Evolutionary conservation across 805 yeast species (phyloP).

Genomic region (Lachancea dasiensis): DNA sequence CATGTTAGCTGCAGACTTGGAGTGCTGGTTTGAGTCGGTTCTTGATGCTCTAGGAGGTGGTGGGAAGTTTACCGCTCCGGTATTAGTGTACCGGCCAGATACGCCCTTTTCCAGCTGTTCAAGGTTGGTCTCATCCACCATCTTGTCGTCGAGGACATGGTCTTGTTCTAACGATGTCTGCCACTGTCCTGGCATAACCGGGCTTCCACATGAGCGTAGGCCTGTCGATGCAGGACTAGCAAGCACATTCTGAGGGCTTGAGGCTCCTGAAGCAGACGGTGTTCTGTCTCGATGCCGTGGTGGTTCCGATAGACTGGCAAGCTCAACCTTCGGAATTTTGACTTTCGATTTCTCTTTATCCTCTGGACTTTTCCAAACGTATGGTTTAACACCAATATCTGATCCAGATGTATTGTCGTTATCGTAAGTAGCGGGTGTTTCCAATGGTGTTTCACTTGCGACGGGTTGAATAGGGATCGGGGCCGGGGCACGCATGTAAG

Average conservation of each 20-base stretch:
- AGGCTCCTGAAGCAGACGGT: neutral
- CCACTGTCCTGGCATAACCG: too few species aligned
- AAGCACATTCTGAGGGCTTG: constrained; percentile 1
- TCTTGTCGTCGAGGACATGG: too few species aligned
- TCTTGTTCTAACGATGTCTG: too few species aligned
- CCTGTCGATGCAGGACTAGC: neutral
- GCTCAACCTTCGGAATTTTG: constrained; percentile 16
- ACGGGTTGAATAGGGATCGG: constrained; percentile 4
- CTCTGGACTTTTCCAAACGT: constrained; percentile 10
- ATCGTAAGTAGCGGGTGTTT: neutral
- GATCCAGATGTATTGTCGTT: neutral
- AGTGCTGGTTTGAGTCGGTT: neutral
- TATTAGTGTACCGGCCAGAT: constrained; percentile 12
- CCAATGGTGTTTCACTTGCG: constrained; percentile 5
- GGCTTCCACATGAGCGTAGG: neutral
- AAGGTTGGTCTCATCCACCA: neutral
- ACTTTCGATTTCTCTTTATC: too few species aligned
- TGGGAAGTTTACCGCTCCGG: constrained; percentile 20
- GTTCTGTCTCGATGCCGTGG: constrained; percentile 27
- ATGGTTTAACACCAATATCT: constrained; percentile 17
- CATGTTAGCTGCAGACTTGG: neutral
- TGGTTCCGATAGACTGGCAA: constrained; percentile 24
- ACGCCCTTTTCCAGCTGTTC: constrained; percentile 1
- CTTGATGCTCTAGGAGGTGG: constrained; percentile 10
- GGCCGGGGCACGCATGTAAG: constrained; percentile 6